Conservation (phyloP, 1,284 basidiomycete genomes). For the Cutaneotrichosporon cyanovorans region DNA sequence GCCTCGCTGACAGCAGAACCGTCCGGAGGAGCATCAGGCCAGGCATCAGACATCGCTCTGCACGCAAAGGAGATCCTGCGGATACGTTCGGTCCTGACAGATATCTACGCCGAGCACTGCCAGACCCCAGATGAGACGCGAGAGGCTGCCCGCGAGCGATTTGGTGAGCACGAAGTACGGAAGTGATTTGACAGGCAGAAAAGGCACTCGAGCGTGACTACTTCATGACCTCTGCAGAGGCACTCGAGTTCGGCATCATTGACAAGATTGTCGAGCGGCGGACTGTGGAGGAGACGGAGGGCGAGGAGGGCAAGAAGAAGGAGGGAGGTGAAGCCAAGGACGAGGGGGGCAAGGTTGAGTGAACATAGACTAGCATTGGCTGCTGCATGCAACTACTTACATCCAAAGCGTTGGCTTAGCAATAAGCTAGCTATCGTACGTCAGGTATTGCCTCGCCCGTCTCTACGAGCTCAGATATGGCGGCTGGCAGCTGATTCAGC, state of each 20-base stretch:
- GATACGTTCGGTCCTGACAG: slow-evolving; percentile 68
- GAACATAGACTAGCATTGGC: background rate
- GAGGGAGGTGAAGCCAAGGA: slow-evolving; percentile 2
- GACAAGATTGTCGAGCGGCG: slow-evolving; percentile 69
- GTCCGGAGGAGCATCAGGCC: slow-evolving; percentile 84
- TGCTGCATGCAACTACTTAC: background rate
- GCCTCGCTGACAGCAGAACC: slow-evolving; percentile 56
- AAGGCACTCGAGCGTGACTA: slow-evolving; percentile 84
- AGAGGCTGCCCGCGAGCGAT: slow-evolving; percentile 60
- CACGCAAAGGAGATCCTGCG: slow-evolving; percentile 88
- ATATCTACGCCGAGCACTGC: slow-evolving; percentile 65
- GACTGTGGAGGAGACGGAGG: slow-evolving; percentile 19
- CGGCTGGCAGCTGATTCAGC: too few relatives aligned
- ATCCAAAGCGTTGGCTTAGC: too few relatives aligned
- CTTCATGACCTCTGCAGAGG: slow-evolving; percentile 85
- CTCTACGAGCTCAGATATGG: too few relatives aligned
- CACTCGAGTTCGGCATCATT: slow-evolving; percentile 79
- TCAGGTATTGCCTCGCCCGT: too few relatives aligned
- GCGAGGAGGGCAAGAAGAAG: slow-evolving; percentile 2
- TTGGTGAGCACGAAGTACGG: slow-evolving; percentile 54
- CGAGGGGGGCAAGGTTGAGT: background rate
- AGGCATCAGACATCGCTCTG: slow-evolving; percentile 88
- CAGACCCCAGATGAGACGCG: slow-evolving; percentile 57
- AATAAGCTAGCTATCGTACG: too few relatives aligned
- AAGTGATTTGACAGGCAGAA: slow-evolving; percentile 45